phyloP scores from a whole-genome alignment of 495 filamentous ascomycete species.

The Pyrenopolyporus hunteri region DNA sequence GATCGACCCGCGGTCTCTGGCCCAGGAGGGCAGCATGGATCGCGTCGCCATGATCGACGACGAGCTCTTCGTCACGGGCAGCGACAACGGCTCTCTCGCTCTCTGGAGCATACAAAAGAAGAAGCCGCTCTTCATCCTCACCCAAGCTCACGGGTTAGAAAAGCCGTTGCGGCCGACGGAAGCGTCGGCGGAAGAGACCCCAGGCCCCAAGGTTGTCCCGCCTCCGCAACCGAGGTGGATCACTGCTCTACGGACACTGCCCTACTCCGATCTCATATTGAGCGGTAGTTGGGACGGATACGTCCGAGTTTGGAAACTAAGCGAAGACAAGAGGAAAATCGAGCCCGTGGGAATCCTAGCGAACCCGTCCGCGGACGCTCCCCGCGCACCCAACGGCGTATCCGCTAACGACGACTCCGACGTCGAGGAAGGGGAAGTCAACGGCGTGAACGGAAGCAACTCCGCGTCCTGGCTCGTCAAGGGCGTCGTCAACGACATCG shows the following conservation, averaged over 20 bases:
- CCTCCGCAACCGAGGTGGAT: constrained; percentile 82
- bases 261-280: constrained; percentile 85
- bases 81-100: constrained; percentile 82
- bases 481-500: constrained; percentile 85
- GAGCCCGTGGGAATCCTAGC: constrained; percentile 73
- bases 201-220: constrained; percentile 59
- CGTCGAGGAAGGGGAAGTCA: constrained; percentile 11
- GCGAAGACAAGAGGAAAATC: constrained; percentile 80
- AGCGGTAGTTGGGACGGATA: constrained; percentile 94
- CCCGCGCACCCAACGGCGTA: constrained; percentile 18
- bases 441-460: constrained; percentile 14
- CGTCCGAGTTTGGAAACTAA: constrained; percentile 83
- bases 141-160: constrained; percentile 83
- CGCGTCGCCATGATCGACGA: constrained; percentile 88
- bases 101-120: constrained; percentile 95
- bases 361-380: constrained; percentile 9
- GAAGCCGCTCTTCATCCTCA: constrained; percentile 84
- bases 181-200: constrained; percentile 70
- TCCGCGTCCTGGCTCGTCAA: constrained; percentile 50
- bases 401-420: neutral
- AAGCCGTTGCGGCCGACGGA: constrained; percentile 66
- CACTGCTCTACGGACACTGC: constrained; percentile 83
- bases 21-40: constrained; percentile 85
- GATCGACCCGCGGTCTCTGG: constrained; percentile 50
- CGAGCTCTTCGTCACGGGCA: constrained; percentile 88